Base-by-base conservation (phyloP, 106 monocot genomes). In the Dactylorhiza incarnata region DNA sequence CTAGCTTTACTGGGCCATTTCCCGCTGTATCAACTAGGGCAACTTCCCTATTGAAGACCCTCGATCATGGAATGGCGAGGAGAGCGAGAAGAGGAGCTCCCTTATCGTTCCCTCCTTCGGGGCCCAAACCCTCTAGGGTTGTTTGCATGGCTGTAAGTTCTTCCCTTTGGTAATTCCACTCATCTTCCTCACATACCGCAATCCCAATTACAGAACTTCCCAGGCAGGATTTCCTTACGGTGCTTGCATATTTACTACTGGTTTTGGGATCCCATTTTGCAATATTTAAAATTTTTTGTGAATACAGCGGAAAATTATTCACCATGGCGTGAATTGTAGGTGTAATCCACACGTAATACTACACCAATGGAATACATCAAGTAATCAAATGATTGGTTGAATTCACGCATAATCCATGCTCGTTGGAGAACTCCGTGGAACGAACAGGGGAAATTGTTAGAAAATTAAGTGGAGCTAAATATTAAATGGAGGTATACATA, bases 131-230 rank as follows among this genome's bases (percentile, higher is more conserved):
- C 56, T 76, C 73, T 7, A 37, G 78, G 11, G 44, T 87, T 56
- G 75, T 84, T 73, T 87, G 87, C 81, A 84, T 84, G 81, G 79
- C 84, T 24, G 87, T 87, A 73, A 73, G 61, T 69, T 46, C 68
- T 29, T 51, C 24, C 16, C 16, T 10, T 9, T 61, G 43, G 13
- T 17, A 73, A 45, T 12, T 8, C 12, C 10, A 48, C n/a, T 47
- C 48, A 16, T 4, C 20, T 45, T 71, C 19, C 48, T 15, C 58
- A 58, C 22, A 22, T 20, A 2, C 22, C 20, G 9, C 7, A 16
- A 6, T 48, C 6, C 4, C 2, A 16, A 5, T 74, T 56, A 70
- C 43, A 13, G 16, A 46, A 13, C 5, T 13, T 49, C 15, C 1
- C 43, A 66, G 5, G 29, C 19, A 66, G 23, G 9, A 1, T 20